A percentile compares a stretch with the other conserved stretches of the same genome.
Evolutionary conservation across 768 basidiomycete genomes (phyloP).

Genomic region (Dentipellis fragilis): DNA sequence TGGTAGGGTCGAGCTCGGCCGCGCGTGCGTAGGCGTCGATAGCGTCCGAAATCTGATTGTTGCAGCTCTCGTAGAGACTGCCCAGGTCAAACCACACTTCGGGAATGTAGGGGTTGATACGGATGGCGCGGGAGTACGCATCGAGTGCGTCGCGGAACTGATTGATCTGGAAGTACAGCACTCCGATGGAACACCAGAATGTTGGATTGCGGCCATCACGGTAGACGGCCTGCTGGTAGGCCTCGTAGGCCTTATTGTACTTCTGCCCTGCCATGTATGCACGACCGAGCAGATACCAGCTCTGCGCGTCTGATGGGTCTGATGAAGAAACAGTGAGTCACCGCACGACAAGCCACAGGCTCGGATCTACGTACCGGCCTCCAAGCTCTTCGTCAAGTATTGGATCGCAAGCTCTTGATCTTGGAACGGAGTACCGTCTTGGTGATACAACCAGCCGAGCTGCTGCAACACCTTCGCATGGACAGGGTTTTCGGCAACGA

Average conservation of each 20-base stretch:
- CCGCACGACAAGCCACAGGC: neutral
- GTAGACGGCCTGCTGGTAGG: conserved; percentile 98
- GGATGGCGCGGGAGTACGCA: conserved; percentile 96
- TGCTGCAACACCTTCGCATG: conserved; percentile 98
- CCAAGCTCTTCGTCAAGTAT: conserved; percentile 89
- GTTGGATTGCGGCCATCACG: conserved; percentile 98
- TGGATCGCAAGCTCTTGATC: conserved; percentile 92
- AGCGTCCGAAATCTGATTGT: conserved; percentile 97
- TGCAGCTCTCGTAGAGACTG: conserved; percentile 94
- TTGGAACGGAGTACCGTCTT: conserved; percentile 89
- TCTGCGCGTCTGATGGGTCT: conserved; percentile 95
- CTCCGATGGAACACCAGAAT: conserved; percentile 99
- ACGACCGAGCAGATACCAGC: conserved; percentile 97
- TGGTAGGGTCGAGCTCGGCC: conserved; percentile 84
- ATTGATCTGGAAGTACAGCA: conserved; percentile 99
- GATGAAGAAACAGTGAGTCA: neutral
- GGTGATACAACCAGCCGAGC: conserved; percentile 95
- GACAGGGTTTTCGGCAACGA: conserved; percentile 83
- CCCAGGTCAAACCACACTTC: conserved; percentile 97
- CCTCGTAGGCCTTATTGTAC: conserved; percentile 99
- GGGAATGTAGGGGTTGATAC: conserved; percentile 95
- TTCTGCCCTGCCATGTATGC: conserved; percentile 98
- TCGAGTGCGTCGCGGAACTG: conserved; percentile 98
- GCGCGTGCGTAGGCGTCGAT: conserved; percentile 97
- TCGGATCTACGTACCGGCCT: conserved; percentile 59